Percentiles rank a stretch among this genome's conserved stretches.
These are phyloP conservation scores for Keithomyces neogunnii DNA, from an alignment of 2,329 filamentous ascomycete species.

Conservation along the genomic window DNA sequence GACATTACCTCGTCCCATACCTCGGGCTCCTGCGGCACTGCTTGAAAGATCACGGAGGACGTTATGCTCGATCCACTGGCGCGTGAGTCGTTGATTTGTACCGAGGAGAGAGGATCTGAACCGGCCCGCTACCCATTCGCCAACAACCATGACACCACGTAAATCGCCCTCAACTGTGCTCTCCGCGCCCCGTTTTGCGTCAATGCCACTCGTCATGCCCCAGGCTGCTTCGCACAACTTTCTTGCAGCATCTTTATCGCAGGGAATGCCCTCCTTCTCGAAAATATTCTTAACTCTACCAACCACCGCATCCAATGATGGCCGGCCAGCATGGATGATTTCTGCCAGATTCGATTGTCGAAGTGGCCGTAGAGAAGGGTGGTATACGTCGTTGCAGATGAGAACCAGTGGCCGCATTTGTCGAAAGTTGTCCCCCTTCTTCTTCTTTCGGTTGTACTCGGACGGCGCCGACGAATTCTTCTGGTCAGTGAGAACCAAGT, in stretches of 20 bases:
- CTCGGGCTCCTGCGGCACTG: conserved; percentile 62
- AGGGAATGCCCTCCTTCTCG: conserved; percentile 77
- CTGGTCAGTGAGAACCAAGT: conserved; percentile 78
- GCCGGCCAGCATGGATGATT: conserved; percentile 84
- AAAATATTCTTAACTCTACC: conserved; percentile 76
- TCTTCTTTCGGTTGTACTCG: conserved; percentile 40
- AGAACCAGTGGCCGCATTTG: conserved; percentile 82
- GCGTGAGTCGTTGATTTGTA: conserved; percentile 46
- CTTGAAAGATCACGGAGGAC: conserved; percentile 59
- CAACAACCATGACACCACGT: conserved; percentile 75
- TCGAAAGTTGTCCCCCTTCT: conserved; percentile 78
- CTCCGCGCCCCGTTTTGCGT: conserved; percentile 59
- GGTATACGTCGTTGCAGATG: conserved; percentile 96
- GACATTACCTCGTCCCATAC: conserved; percentile 60
- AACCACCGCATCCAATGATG: conserved; percentile 78
- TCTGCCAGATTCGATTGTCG: conserved; percentile 81
- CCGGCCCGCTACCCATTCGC: conserved; percentile 75
- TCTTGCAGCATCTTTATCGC: conserved; percentile 81
- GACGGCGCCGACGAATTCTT: conserved; percentile 48
- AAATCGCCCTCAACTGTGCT: conserved; percentile 65
- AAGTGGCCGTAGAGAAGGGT: conserved; percentile 76
- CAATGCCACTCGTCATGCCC: conserved; percentile 67
- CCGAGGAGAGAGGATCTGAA: conserved; percentile 42
- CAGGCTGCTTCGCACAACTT: conserved; percentile 76
- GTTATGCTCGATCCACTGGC: conserved; percentile 69